Evolutionary conservation across 169 alveolate species (phyloP).

Genomic region (Eimeria tenella): DNA sequence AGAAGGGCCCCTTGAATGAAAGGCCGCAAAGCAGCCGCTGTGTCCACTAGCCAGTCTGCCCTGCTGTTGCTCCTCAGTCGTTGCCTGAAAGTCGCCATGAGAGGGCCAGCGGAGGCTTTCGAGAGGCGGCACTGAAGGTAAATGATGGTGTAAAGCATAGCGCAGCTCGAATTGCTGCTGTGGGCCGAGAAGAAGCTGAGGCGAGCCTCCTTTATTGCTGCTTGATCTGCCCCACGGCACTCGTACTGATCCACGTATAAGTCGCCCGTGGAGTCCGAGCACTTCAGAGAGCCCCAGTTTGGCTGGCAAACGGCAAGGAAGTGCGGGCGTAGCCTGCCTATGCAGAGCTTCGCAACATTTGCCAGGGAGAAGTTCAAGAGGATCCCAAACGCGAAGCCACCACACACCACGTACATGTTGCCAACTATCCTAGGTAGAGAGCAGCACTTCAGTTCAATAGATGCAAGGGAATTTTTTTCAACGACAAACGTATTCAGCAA

Average conservation of each 20-base stretch:
- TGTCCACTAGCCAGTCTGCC: conserved; percentile 25
- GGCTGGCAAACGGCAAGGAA: conserved; percentile 74
- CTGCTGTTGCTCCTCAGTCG: neutral
- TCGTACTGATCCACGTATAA: conserved; percentile 41
- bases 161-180: conserved; percentile 68
- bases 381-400: conserved; percentile 70
- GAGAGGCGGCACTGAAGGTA: conserved; percentile 76
- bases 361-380: conserved; percentile 51
- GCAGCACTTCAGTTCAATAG: conserved; percentile 17
- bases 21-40: conserved; percentile 55
- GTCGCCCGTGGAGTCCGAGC: conserved; percentile 70
- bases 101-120: conserved; percentile 2
- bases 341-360: conserved; percentile 60
- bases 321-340: conserved; percentile 78
- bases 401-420: conserved; percentile 10
- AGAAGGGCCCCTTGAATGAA: conserved; percentile 55
- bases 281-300: conserved; percentile 48
- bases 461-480: neutral
- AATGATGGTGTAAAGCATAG: conserved; percentile 60
- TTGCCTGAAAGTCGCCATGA: neutral
- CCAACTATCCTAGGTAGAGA: conserved; percentile 9
- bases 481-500: conserved; percentile 16
- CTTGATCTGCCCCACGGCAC: conserved; percentile 63
- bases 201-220: conserved; percentile 75
- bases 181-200: conserved; percentile 74